Base-by-base conservation (phyloP, 305 asterid species). In the Andrographis paniculata region DNA sequence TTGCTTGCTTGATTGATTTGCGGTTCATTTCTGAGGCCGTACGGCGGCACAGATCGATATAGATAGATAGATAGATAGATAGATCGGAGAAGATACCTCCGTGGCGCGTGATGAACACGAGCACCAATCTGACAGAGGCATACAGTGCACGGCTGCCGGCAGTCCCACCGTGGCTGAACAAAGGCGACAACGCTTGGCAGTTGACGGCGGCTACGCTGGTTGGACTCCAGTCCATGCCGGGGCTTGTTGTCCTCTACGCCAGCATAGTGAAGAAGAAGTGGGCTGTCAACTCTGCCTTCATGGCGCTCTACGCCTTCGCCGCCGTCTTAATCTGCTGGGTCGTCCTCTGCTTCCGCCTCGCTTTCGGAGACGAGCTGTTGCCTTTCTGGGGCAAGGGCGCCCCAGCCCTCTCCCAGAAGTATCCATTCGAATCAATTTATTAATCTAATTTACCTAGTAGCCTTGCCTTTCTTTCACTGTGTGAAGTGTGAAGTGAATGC, bases 321-420 rank as follows among this genome's bases (percentile, higher is more conserved):
- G 42, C 42, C 42, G 42, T 37, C 42, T n/a, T 37, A 37, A 37
- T 37, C 17, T 37, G 42, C 42, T 37, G 42, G 42, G 42, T 37
- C 42, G 14, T 37, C 42, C 17, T 37, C 42, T 37, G 42, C 42
- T 37, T 13, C 42, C 16, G 17, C 17, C 42, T 37, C 17, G 42
- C 42, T 17, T 37, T 37, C 12, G 42, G 42, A 4, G 17, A 37
- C 17, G 17, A 37, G 42, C 42, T 37, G 3, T 17, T 37, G 5
- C 42, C 42, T 7, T 37, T 37, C 42, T 37, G 42, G 42, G 42
- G 42, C 17, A 37, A 37, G 8, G 42, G 42, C 42, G 42, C 17
- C 42, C 42, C 42, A 13, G 16, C 42, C 42, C 42, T 37, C 16
- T 4, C 3, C 17, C 42, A 14, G 14, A n/a, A 13, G 42, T 37